Evolutionary conservation across 2,329 filamentous ascomycete genomes (phyloP), one percentile per base, ranked within the genome.

Genomic region (Blastomyces silverae): DNA sequence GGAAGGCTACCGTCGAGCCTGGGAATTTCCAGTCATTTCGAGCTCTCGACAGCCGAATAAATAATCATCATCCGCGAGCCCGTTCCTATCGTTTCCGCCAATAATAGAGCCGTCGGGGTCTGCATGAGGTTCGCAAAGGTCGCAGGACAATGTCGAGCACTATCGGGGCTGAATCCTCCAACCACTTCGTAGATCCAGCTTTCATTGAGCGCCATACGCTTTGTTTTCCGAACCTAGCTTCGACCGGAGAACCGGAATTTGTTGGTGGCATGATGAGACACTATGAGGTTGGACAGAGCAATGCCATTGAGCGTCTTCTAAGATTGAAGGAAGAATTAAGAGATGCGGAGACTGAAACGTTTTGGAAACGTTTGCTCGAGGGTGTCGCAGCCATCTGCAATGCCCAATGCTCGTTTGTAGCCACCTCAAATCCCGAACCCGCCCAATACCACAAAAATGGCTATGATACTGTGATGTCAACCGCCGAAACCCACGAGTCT

Each of bases 391-490:
- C 80, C 58, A 84, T 90, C 46, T 80, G 84, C 65, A 83, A 84
- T 66, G 83, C 87, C 10, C 87, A 90, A 72, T 88, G 87, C 76
- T 84, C 82, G 31, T 90, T 90, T 70, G 85, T 89, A 52, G 58
- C 58, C 58, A 20, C 39, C 8, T 85, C 86, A 57, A 88, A 88
- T 72, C 77, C 85, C 56, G 84, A 87, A 55, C 75, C 86, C 64
- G 80, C 82, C 34, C 83, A 86, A 69, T 85, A 88, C 66, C 79
- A 10, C 34, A 10, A 84, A 66, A 76, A 84, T 66, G 76, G 80
- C 17, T 82, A 84, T 10, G 80, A 87, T 31, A 84, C 87, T 70
- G 84, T 87, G 79, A 83, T 84, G 34, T 83, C 83, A 28, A 77
- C 86, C 56, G 85, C 84, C 28, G 84, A 86, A 71, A 44, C 34